Evolutionary conservation across 768 basidiomycete species (phyloP), one percentile per base, ranked within the genome.

Genomic region (Termitomyces sp.): DNA sequence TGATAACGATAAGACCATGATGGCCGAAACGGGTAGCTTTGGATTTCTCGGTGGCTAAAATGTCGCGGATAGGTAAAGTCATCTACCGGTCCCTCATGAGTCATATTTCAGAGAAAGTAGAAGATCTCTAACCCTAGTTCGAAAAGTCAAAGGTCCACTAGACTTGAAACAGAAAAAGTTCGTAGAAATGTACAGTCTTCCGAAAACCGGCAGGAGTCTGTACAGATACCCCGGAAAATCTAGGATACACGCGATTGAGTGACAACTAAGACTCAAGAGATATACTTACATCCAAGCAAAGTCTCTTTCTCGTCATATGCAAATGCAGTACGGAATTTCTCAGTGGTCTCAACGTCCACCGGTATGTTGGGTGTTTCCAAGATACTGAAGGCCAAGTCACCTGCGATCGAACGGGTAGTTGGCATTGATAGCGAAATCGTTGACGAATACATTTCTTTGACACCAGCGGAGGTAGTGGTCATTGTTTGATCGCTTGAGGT

Each of bases 121-220:
- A 9, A 58, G 25, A n/a, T 56, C n/a, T 29, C 50, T 67, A 62
- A 93, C 96, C 75, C 85, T 83, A 12, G 94, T 98, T 66, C 87
- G 89, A 41, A 81, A 76, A 50, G 89, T 82, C 46, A 96, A 67
- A 29, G 89, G 82, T 5, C 92, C 85, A 40, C 83, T 89, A 5
- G 95, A 94, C 65, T 92, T 91, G 82, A 98, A 99, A 72, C 94
- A 97, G 69, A 98, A 89, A 68, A 84, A 88, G 68, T 91, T 93
- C 11, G 83, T 85, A n/a, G 96, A 96, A 57, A 98, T 81, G 65
- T 89, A 98, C 27, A 98, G 79, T 49, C 88, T 81, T 7, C 96
- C 96, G 56, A 79, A 89, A 12, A 96, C 80, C 0, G 97, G 96
- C n/a, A 99, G 69, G 23, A 96, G 77, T 53, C 96, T 81, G 70